These are phyloP conservation scores for Candida jianshihensis DNA, from an alignment of 805 yeast genomes.

Conservation along the genomic window DNA sequence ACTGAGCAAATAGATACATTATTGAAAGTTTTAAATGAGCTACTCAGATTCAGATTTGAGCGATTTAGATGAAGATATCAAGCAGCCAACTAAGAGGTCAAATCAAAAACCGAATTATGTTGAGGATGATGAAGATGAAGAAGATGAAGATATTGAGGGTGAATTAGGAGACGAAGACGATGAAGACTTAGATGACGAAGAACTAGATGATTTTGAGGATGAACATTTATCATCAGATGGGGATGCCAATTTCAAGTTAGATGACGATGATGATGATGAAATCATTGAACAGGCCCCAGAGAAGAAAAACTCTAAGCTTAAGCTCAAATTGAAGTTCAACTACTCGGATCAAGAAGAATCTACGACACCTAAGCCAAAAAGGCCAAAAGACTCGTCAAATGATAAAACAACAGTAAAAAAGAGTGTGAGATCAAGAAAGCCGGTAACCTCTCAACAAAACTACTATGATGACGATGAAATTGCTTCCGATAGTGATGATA, in stretches of 20 bases:
- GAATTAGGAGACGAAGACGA: slow-evolving; percentile 12
- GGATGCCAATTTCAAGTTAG: slow-evolving; percentile 9
- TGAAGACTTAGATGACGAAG: slow-evolving; percentile 11
- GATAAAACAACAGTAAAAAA: not conserved
- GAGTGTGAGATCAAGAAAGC: not conserved
- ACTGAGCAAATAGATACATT: too few species aligned
- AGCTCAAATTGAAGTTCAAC: slow-evolving; percentile 8
- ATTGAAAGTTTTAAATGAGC: not conserved
- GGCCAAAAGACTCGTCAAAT: not conserved
- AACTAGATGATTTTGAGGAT: slow-evolving; percentile 6
- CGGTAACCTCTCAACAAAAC: not conserved
- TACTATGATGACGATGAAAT: slow-evolving; percentile 11
- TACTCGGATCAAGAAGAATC: not conserved
- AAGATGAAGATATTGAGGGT: slow-evolving; percentile 12
- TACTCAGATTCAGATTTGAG: slow-evolving; percentile 14
- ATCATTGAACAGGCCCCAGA: slow-evolving; percentile 2
- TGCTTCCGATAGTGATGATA: slow-evolving; percentile 14
- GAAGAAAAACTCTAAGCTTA: slow-evolving; percentile 10
- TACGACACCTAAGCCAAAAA: not conserved
- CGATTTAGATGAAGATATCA: not conserved
- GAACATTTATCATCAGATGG: slow-evolving; percentile 8
- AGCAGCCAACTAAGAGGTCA: slow-evolving; percentile 1
- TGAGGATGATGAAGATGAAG: slow-evolving; percentile 8
- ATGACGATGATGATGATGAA: slow-evolving; percentile 13
- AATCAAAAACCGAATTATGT: slow-evolving; percentile 8